Base-by-base conservation (phyloP, 306 rosid genomes). In the Medicago lupulina region DNA sequence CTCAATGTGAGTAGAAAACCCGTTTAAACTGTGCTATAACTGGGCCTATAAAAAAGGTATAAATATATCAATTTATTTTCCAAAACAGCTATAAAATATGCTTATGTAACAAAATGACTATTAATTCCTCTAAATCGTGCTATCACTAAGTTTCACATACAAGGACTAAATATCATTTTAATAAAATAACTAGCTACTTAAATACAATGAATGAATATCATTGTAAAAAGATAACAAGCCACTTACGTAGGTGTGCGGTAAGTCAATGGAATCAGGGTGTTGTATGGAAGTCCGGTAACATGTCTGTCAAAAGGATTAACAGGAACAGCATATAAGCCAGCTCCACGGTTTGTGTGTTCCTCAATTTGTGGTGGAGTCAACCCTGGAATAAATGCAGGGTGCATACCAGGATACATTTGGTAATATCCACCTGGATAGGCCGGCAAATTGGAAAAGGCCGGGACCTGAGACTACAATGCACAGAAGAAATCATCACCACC, bases 281-380 rank as follows among this genome's bases (percentile, higher is more conserved):
- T 84, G 65, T 86, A 74, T 6, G 97, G 75, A 69, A 90, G 55
- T 82, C 97, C 99, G 65, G 88, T 67, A 71, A 86, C 83, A 36
- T 86, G 89, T n/a, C 96, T 92, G 76, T 79, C 80, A 83, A 62
- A 90, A 2, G 89, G 88, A 72, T 86, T 61, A 71, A 83, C 79
- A 7, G 97, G 93, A 73, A 95, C 97, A 28, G 97, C 97, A 84
- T 92, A 95, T 77, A 95, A 54, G 43, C 99, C 99, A 12, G 99
- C 89, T 80, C 99, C 97, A 31, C 85, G 93, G 79, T 89, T 92
- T 55, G 17, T 54, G 19, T 79, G 89, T 53, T 90, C 94, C 51
- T 89, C 96, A 76, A 80, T 83, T 51, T 87, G 97, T 0, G 73
- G 70, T 13, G 73, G 80, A 25, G 51, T 73, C 28, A 87, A 70